Evolutionary conservation across 306 rosid species (phyloP).

Genomic region (Rosa multiflora): DNA sequence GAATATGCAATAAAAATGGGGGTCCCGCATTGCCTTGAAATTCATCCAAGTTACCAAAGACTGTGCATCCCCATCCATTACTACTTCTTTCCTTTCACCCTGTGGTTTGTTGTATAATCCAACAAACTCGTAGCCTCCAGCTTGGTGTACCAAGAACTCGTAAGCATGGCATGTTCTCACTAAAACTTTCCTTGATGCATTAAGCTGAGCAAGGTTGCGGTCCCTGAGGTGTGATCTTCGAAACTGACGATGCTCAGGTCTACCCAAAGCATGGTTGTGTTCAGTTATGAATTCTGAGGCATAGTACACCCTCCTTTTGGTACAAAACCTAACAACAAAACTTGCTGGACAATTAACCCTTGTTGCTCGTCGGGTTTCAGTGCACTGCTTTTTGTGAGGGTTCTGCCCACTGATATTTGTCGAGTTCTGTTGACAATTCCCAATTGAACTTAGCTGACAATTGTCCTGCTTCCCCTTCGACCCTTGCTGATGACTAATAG

Average conservation of each 20-base stretch:
- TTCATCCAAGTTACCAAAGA: neutral
- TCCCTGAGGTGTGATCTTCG: neutral
- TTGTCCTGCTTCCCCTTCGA: neutral
- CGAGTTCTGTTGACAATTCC: neutral
- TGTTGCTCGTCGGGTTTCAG: neutral
- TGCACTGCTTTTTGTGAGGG: slow-evolving; percentile 1
- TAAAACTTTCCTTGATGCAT: neutral
- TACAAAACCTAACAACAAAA: neutral
- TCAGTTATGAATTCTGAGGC: neutral
- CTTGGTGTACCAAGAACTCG: neutral
- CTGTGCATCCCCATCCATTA: neutral
- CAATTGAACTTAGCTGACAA: neutral
- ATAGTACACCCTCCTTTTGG: slow-evolving; percentile 3
- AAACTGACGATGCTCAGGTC: neutral
- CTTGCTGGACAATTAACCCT: neutral
- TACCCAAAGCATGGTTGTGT: slow-evolving; percentile 3
- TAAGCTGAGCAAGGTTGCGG: neutral
- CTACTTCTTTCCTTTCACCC: neutral
- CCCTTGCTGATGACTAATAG: neutral
- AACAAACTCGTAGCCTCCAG: neutral
- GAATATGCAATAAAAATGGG: neutral
- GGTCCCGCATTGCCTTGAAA: neutral
- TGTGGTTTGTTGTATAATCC: neutral
- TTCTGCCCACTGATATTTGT: neutral
- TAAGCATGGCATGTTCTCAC: neutral